Evolutionary conservation across 2,329 filamentous ascomycete genomes (phyloP).

Genomic region (Aspergillus sp.): DNA sequence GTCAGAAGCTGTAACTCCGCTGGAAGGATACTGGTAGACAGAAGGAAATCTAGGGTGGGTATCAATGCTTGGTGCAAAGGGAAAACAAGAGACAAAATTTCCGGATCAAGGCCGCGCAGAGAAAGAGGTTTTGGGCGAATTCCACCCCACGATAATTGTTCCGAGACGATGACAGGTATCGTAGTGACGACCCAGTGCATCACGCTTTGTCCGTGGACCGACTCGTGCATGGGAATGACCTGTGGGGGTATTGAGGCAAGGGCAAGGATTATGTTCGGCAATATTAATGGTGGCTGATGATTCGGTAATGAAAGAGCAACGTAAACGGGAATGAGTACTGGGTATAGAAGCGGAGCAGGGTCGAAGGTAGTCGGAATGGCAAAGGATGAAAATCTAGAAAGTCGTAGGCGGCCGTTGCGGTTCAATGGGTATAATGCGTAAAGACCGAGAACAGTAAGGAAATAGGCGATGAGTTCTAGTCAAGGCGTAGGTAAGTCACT

Average conservation of each 20-base stretch:
- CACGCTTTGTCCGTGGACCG: conserved; percentile 62
- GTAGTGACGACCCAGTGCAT: conserved; percentile 81
- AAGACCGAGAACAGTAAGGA: conserved; percentile 35
- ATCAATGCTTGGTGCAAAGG: conserved; percentile 81
- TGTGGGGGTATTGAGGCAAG: conserved; percentile 75
- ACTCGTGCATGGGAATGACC: conserved; percentile 68
- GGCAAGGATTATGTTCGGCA: conserved; percentile 82
- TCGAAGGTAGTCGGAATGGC: conserved; percentile 80
- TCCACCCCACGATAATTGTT: conserved; percentile 44
- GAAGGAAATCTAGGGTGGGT: conserved; percentile 74
- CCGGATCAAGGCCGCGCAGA: conserved; percentile 53
- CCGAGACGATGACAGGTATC: conserved; percentile 65
- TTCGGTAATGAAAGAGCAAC: conserved; percentile 75
- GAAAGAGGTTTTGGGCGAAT: conserved; percentile 39
- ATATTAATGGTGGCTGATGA: conserved; percentile 63
- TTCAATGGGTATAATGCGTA: conserved; percentile 60
- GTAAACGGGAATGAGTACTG: conserved; percentile 73
- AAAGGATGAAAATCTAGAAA: conserved; percentile 51
- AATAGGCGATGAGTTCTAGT: conserved; percentile 41
- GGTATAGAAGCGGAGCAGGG: conserved; percentile 88
- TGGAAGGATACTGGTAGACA: conserved; percentile 83
- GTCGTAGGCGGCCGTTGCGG: conserved; percentile 31
- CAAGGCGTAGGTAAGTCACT: conserved; percentile 18
- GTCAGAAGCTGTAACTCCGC: conserved; percentile 89
- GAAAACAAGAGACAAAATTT: conserved; percentile 70